Evolutionary conservation across 805 yeast species (phyloP).

Genomic region (Candida awuae): DNA sequence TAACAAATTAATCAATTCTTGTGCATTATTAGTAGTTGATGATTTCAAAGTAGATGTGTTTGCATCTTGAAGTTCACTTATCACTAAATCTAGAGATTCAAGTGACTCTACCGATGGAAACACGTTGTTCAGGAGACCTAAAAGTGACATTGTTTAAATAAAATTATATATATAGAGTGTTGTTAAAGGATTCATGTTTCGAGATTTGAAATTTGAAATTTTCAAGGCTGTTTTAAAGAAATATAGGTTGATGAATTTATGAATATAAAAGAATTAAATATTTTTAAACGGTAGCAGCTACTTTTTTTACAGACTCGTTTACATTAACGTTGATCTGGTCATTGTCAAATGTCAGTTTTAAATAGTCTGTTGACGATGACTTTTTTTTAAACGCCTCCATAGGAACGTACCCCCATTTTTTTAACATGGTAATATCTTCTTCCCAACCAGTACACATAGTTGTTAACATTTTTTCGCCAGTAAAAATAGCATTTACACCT

Average conservation of each 20-base stretch:
- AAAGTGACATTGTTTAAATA: no score
- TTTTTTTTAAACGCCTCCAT: conserved; percentile 14
- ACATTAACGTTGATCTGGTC: no score
- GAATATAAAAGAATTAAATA: no score
- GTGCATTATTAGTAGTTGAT: neutral
- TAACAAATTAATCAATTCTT: neutral
- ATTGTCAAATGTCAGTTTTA: neutral
- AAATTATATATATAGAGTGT: no score
- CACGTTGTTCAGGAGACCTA: no score
- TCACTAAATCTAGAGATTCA: neutral
- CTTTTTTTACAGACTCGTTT: neutral
- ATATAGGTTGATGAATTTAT: no score
- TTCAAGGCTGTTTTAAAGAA: no score
- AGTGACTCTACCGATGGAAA: neutral
- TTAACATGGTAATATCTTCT: conserved; percentile 61
- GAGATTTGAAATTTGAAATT: no score
- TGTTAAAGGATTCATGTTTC: no score
- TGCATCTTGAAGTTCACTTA: neutral
- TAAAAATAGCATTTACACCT: conserved; percentile 74
- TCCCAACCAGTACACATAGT: conserved; percentile 83
- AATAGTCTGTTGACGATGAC: neutral
- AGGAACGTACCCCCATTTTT: conserved; percentile 50
- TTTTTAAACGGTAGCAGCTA: neutral
- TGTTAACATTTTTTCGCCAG: conserved; percentile 74
- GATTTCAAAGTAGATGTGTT: neutral